A percentile compares a stretch with the other conserved stretches of the same genome.
These are phyloP conservation scores for Anthracocystis panici-leucophaei DNA, from an alignment of 1,284 basidiomycete species.

Conservation along the genomic window DNA sequence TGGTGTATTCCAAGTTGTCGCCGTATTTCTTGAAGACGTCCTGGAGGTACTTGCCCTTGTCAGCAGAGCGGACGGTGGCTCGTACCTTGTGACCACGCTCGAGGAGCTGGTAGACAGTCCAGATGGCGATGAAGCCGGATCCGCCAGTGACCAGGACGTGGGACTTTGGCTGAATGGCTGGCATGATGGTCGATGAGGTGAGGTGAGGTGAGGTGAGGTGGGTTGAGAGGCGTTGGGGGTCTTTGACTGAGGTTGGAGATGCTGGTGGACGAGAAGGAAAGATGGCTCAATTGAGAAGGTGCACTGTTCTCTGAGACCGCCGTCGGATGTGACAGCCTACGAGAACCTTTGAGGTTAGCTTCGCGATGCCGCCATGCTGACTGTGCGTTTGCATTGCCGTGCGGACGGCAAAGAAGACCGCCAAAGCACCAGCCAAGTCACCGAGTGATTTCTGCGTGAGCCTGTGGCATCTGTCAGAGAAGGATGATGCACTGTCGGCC, in stretches of 20 bases:
- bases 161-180: constrained; percentile 70
- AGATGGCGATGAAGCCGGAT: constrained; percentile 71
- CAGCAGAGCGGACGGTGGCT: constrained; percentile 74
- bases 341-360: too few species aligned
- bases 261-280: too few species aligned
- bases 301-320: too few species aligned
- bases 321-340: too few species aligned
- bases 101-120: constrained; percentile 71
- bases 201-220: background rate
- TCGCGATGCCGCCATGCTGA: too few species aligned
- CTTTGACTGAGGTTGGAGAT: too few species aligned
- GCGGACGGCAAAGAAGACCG: background rate
- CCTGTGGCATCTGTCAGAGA: background rate
- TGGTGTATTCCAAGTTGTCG: constrained; percentile 73
- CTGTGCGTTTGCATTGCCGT: constrained; percentile 7
- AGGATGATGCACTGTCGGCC: constrained; percentile 1
- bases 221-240: background rate
- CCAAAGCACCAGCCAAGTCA: too few species aligned
- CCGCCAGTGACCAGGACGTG: constrained; percentile 72
- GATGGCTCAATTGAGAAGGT: too few species aligned
- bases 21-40: constrained; percentile 73
- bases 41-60: constrained; percentile 73
- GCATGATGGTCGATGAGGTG: constrained; percentile 66
- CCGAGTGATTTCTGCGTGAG: background rate
- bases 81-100: constrained; percentile 72